Evolutionary conservation across 176 grass and related monocot species (phyloP), one percentile per base, ranked within the genome.

Genomic region (Musa itinerans): DNA sequence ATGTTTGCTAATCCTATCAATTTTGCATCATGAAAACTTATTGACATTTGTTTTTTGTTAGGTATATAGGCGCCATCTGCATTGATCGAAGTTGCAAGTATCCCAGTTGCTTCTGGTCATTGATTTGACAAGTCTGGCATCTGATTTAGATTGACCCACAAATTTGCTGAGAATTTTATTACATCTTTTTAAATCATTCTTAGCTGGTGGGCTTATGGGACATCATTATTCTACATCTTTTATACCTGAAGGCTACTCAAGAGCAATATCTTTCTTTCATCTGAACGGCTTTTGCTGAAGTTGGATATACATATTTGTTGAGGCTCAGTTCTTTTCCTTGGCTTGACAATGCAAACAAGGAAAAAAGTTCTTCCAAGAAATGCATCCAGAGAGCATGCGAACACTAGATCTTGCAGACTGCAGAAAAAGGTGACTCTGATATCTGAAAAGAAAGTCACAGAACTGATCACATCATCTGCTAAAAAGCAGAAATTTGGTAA

Each of bases 391-490:
- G 83, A 90, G 65, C 80, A 77, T 79, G 78, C 72, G 19, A 86
- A 55, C 73, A 19, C 80, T 24, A 83, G 79, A 77, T 53, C 80
- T 72, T 75, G 65, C 29, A 88, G 74, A 58, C 73, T 76, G 79
- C 81, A 84, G 25, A 89, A 87, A 86, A 88, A 74, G 83, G 50
- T 71, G 69, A 76, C 68, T n/a, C 22, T 80, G 77, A 70, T 61
- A 52, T 54, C 75, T 85, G 86, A 93, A 56, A 93, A 91, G 82
- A 98, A 93, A 86, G 90, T 98, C 78, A 75, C 87, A 54, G 95
- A 93, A 78, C 75, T 98, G 29, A 98, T 98, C 19, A 86, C 95
- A 14, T 93, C 94, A 82, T 98, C 95, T 72, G 83, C 86, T 24
- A 98, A 89, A 74, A 98, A 94, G 56, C 81, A 89, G 67, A 99